Evolutionary conservation across 108 stramenopile species (phyloP).

Genomic region (Bacterosira constricta): DNA sequence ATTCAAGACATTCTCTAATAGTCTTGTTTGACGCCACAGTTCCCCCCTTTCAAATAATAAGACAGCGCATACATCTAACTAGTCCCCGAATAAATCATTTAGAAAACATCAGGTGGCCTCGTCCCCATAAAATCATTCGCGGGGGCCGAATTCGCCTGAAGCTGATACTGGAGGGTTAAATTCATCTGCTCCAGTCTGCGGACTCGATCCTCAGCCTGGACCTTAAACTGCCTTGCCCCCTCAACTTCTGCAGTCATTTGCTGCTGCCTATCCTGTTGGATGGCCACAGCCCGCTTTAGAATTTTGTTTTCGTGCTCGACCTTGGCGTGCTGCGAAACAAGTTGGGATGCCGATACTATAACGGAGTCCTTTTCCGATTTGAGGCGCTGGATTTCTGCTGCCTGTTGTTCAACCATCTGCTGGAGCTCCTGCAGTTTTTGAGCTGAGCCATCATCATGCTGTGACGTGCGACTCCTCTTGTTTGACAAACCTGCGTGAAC

Average conservation of each 20-base stretch:
- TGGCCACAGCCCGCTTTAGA: conserved; percentile 74
- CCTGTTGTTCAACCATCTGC: conserved; percentile 62
- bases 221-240: conserved; percentile 64
- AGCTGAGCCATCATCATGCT: conserved; percentile 11
- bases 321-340: conserved; percentile 62
- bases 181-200: conserved; percentile 84
- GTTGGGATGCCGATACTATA: conserved; percentile 31
- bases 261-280: conserved; percentile 84
- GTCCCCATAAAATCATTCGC: conserved; percentile 82
- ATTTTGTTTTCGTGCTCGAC: conserved; percentile 75
- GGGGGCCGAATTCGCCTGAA: conserved; percentile 51
- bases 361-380: conserved; percentile 61
- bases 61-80: not conserved
- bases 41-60: conserved; percentile 2
- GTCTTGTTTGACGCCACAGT: not conserved
- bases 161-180: conserved; percentile 73
- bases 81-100: conserved; percentile 1
- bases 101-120: conserved; percentile 79
- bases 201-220: conserved; percentile 71
- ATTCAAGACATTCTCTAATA: not conserved
- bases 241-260: conserved; percentile 69
- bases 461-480: conserved; percentile 10
- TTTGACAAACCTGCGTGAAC: conserved; percentile 4
- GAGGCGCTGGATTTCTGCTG: conserved; percentile 66
- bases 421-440: conserved; percentile 53